Base-by-base conservation (phyloP, 208 protist species). In the Trypanosoma caninum region DNA sequence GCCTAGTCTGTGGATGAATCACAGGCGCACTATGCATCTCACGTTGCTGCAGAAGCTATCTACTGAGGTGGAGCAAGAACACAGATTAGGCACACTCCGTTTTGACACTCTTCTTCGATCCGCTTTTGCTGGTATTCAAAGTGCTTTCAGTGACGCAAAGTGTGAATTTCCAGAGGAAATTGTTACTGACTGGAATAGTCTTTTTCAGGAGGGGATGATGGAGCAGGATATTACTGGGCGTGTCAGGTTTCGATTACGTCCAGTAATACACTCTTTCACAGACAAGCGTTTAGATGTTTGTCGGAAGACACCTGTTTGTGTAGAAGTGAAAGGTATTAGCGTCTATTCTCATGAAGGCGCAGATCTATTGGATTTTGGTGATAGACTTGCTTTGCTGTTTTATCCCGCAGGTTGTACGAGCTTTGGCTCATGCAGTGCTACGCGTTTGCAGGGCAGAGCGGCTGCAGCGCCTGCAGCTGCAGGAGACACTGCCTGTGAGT, bases 31-130 rank as follows among this genome's bases (percentile, higher is more conserved):
- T 10, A 31, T 68, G 35, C 11, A 41, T n/a, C 30, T 68, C 22
- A 54, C 52, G 35, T 13, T 68, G 0, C 60, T 51, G 62, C 62
- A 68, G 45, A 30, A 38, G 30, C 8, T 60, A 3, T 48, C 62
- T 7, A 28, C 2, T 25, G 35, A 1, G 20, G 47, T 20, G 7
- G 13, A 23, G n/a, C 16, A 46, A 11, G 42, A 18, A 14, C 45
- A 37, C 56, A 18, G 30, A 6, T 20, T 68, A 10, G 62, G 62
- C 20, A 41, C 31, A 2, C 14, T 68, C 18, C 62, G 62, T 11
- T 11, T 68, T 14, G 62, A 68, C 34, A 16, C 3, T 5, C 6
- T 68, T 28, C 40, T 68, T 28, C 40, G 62, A 40, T 41, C 52
- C 5, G 33, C 33, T 7, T 51, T 46, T 60, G 62, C 28, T 3